These are phyloP conservation scores for Saturnispora sekii DNA, from an alignment of 805 yeast species.

Conservation along the genomic window DNA sequence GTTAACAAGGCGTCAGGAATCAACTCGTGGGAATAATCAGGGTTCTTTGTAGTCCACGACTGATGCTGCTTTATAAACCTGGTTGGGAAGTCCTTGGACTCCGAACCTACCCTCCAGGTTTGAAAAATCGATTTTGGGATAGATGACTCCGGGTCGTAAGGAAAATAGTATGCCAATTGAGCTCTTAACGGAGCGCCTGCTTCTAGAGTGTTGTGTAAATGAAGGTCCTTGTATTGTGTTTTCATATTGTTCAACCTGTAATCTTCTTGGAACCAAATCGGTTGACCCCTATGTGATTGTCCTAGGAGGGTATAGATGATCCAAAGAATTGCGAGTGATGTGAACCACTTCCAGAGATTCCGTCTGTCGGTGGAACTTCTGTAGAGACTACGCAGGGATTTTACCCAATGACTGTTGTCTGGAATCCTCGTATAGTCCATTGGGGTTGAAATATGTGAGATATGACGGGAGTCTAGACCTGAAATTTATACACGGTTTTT, in stretches of 20 bases:
- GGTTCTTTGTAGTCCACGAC: slow-evolving; percentile 57
- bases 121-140: slow-evolving; percentile 88
- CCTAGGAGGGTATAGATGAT: too few species aligned
- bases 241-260: background rate
- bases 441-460: background rate
- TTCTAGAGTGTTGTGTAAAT: slow-evolving; percentile 9
- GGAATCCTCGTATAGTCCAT: slow-evolving; percentile 7
- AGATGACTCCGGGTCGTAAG: slow-evolving; percentile 55
- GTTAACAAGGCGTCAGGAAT: slow-evolving; percentile 56
- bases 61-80: slow-evolving; percentile 39
- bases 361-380: background rate
- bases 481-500: background rate
- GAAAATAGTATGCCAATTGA: slow-evolving; percentile 61
- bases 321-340: too few species aligned
- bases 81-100: slow-evolving; percentile 48
- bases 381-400: too few species aligned
- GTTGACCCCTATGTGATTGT: too few species aligned
- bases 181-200: slow-evolving; percentile 30
- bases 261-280: background rate
- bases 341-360: too few species aligned
- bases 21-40: slow-evolving; percentile 59
- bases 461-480: background rate
- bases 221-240: background rate
- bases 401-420: background rate
- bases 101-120: slow-evolving; percentile 72